Evolutionary conservation across 306 rosid species (phyloP).

Genomic region (Mimosa bimucronata): DNA sequence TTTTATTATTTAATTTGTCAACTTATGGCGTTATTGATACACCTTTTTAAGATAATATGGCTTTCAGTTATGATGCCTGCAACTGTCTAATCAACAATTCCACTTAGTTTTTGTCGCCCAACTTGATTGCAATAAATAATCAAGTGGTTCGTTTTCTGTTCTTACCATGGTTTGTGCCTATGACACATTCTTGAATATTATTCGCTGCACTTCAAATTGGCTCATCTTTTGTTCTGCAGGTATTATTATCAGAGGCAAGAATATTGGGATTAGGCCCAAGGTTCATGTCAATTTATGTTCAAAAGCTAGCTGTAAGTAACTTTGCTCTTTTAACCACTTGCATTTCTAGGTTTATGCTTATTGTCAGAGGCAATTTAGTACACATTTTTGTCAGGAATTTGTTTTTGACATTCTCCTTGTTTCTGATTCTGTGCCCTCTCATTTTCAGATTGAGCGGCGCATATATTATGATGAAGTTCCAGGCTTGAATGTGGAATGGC

Average conservation of each 20-base stretch:
- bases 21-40: neutral
- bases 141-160: neutral
- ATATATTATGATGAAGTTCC: conserved; percentile 80
- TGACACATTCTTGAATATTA: neutral
- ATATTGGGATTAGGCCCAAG: conserved; percentile 86
- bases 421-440: conserved; percentile 6
- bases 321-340: neutral
- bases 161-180: conserved; percentile 7
- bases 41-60: neutral
- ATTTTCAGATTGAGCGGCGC: conserved; percentile 75
- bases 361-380: neutral
- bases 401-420: neutral
- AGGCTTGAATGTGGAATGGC: conserved; percentile 80
- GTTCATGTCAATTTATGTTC: conserved; percentile 88
- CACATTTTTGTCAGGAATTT: neutral
- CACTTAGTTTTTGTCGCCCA: neutral
- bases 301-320: conserved; percentile 82
- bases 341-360: conserved; percentile 10
- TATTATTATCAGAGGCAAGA: conserved; percentile 80
- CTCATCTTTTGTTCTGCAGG: conserved; percentile 52
- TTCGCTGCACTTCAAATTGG: conserved; percentile 27
- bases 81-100: neutral
- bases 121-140: neutral
- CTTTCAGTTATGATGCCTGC: neutral
- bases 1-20: neutral